Percentiles rank a stretch among this genome's conserved stretches.
Conservation (phyloP, 2,329 filamentous ascomycete genomes). For the Leptographium flavum region DNA sequence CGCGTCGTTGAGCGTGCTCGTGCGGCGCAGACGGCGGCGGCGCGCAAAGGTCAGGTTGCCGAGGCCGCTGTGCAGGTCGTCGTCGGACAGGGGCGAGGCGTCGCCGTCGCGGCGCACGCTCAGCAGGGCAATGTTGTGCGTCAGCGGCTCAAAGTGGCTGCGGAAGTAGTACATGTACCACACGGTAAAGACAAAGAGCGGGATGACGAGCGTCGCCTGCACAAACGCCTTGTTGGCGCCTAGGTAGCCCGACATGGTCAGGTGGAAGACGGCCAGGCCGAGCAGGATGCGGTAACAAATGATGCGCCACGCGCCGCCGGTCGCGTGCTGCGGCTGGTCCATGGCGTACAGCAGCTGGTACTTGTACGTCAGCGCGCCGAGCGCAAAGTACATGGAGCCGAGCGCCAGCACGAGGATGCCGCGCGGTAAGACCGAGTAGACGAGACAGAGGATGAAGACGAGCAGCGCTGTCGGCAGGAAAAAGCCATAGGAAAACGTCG, state of each 20-base stretch:
- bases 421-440: slow-evolving; percentile 74
- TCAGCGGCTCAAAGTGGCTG: slow-evolving; percentile 72
- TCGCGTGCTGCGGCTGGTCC: slow-evolving; percentile 91
- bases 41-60: slow-evolving; percentile 20
- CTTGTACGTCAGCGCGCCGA: slow-evolving; percentile 85
- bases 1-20: slow-evolving; percentile 58
- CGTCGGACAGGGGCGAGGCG: slow-evolving; percentile 27
- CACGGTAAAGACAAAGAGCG: slow-evolving; percentile 63
- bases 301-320: slow-evolving; percentile 88
- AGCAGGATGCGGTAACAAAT: slow-evolving; percentile 86
- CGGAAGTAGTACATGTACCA: slow-evolving; percentile 83
- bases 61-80: slow-evolving; percentile 21
- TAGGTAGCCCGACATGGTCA: slow-evolving; percentile 80
- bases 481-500: slow-evolving; percentile 89
- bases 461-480: slow-evolving; percentile 86
- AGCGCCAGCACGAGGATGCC: slow-evolving; percentile 73
- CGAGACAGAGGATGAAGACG: slow-evolving; percentile 86
- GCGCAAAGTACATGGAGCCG: slow-evolving; percentile 67
- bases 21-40: slow-evolving; percentile 24
- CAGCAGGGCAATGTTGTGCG: slow-evolving; percentile 79
- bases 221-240: slow-evolving; percentile 60
- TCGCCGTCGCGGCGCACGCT: slow-evolving; percentile 58
- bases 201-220: slow-evolving; percentile 57
- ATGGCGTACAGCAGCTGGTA: slow-evolving; percentile 97
- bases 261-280: slow-evolving; percentile 75